These are phyloP conservation scores for Blastobotrys ciferrii DNA, from an alignment of 1,139 yeast genomes.

Conservation along the genomic window DNA sequence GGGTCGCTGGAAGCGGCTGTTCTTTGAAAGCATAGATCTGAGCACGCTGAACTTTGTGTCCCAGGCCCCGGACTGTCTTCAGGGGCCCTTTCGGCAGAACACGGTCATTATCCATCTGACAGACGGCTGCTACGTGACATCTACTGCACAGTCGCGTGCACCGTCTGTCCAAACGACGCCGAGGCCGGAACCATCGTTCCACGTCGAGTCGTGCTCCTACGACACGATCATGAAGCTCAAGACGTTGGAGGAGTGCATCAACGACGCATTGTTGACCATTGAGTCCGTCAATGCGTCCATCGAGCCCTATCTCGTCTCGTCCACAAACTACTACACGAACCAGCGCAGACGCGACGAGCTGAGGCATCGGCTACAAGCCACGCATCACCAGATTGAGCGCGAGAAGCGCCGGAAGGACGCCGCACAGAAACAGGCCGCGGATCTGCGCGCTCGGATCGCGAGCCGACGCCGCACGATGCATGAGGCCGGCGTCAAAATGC, in stretches of 20 bases:
- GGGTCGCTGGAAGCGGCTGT: conserved; percentile 18
- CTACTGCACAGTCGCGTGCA: conserved; percentile 11
- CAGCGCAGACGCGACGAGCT: conserved; percentile 12
- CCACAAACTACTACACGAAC: conserved; percentile 3
- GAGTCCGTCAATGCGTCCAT: conserved; percentile 16
- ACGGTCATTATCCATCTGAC: conserved; percentile 38
- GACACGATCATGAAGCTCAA: conserved; percentile 48
- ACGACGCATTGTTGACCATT: conserved; percentile 39
- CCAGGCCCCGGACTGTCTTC: conserved; percentile 23
- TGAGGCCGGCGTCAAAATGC: conserved; percentile 9
- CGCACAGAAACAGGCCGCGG: conserved; percentile 14
- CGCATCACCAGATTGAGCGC: conserved; percentile 12
- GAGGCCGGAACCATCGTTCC: neutral
- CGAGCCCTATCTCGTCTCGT: conserved; percentile 6
- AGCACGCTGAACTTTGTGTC: conserved; percentile 26
- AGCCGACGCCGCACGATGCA: conserved; percentile 12
- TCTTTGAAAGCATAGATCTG: conserved; percentile 21
- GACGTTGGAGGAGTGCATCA: conserved; percentile 44
- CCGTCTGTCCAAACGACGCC: neutral
- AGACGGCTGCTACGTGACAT: conserved; percentile 42
- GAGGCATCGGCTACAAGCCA: conserved; percentile 16
- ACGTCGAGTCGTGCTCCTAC: conserved; percentile 32
- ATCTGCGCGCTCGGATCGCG: conserved; percentile 10
- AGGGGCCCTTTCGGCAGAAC: conserved; percentile 30
- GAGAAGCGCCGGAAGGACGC: conserved; percentile 15